A percentile compares a stretch with the other conserved stretches of the same genome.
Conservation (phyloP, 2,329 filamentous ascomycete species). For the Cordyceps tenuipes region DNA sequence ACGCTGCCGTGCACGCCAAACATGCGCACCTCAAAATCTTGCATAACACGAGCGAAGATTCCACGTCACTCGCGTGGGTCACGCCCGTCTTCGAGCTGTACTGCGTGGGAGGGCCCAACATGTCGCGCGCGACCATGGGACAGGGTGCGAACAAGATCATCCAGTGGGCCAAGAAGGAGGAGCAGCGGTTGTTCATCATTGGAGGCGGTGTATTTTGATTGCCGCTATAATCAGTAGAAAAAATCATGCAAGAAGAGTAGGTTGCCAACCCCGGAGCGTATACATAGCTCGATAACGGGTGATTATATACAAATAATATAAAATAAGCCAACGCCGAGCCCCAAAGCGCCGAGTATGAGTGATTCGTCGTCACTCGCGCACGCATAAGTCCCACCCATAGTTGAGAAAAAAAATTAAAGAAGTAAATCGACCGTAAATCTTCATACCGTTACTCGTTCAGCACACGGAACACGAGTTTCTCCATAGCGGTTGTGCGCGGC, state of each 20-base stretch:
- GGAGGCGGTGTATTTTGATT: slow-evolving; percentile 76
- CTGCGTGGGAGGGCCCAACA: slow-evolving; percentile 76
- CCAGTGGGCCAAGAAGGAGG: slow-evolving; percentile 85
- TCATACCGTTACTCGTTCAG: slow-evolving; percentile 1
- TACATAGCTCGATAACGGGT: not conserved
- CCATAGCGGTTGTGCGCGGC: not conserved
- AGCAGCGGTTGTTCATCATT: slow-evolving; percentile 92
- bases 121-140: slow-evolving; percentile 57
- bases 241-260: not conserved
- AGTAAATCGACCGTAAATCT: slow-evolving; percentile 1
- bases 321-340: not conserved
- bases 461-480: not conserved
- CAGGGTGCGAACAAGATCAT: slow-evolving; percentile 83
- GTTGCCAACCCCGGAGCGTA: not conserved
- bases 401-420: not conserved
- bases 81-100: slow-evolving; percentile 92
- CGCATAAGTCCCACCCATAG: not conserved
- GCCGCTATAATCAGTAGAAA: not conserved
- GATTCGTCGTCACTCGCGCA: not conserved
- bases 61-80: slow-evolving; percentile 79
- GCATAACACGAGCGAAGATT: slow-evolving; percentile 66
- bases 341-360: slow-evolving; percentile 1
- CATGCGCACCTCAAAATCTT: slow-evolving; percentile 80
- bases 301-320: slow-evolving; percentile 5
- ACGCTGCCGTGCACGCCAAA: slow-evolving; percentile 76